These are phyloP conservation scores for Coemansia sp. DNA, from an alignment of 192 early-diverging fungal species.

Conservation along the genomic window DNA sequence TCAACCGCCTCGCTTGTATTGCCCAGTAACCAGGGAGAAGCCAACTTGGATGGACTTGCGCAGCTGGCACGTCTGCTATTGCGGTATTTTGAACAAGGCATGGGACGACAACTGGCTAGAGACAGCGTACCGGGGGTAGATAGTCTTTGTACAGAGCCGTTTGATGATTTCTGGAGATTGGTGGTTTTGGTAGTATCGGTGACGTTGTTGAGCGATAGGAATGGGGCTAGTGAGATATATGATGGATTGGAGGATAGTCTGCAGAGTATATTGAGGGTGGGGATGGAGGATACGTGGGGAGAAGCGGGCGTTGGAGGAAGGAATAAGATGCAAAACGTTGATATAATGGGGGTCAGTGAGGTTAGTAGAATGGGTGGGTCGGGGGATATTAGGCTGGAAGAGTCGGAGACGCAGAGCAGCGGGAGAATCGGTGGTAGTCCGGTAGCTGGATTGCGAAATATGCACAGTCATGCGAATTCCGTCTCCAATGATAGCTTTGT, in stretches of 20 bases:
- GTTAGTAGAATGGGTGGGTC: constrained; percentile 3
- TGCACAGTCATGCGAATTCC: neutral
- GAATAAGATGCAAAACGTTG: neutral
- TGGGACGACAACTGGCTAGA: constrained; percentile 22
- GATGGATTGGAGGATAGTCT: constrained; percentile 20
- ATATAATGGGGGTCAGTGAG: constrained; percentile 8
- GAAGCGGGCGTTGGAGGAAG: neutral
- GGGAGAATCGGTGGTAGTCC: neutral
- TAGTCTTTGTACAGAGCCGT: constrained; percentile 26
- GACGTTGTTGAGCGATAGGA: constrained; percentile 44
- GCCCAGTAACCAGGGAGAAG: constrained; percentile 17
- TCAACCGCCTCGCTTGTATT: constrained; percentile 48
- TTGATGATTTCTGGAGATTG: constrained; percentile 51
- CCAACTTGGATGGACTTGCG: constrained; percentile 46
- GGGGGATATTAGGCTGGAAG: constrained; percentile 8
- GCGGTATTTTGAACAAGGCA: constrained; percentile 39
- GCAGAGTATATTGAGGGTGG: constrained; percentile 19
- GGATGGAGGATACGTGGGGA: constrained; percentile 41
- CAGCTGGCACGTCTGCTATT: constrained; percentile 49
- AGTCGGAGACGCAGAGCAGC: neutral
- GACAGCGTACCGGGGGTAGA: constrained; percentile 39
- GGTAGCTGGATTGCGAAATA: neutral
- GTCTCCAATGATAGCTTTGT: constrained; percentile 20
- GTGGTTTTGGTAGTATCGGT: constrained; percentile 39
- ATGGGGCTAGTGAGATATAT: constrained; percentile 29